Evolutionary conservation across 345 rosid species (phyloP).

Genomic region (Euphorbia lathyris): DNA sequence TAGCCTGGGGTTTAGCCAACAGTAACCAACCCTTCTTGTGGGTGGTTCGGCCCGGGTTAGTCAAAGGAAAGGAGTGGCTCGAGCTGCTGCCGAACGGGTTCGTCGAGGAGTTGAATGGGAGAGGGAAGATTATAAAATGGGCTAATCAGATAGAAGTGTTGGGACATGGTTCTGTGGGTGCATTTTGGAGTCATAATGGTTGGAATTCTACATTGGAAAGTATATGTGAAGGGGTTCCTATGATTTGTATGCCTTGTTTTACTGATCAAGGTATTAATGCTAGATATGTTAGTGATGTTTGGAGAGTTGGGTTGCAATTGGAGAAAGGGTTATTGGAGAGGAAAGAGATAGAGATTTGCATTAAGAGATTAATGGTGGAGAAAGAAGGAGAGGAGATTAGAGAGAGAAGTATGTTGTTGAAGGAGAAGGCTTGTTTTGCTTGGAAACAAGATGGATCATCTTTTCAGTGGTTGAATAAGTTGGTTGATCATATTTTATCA

Average conservation of each 20-base stretch:
- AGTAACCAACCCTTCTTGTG: constrained; percentile 15
- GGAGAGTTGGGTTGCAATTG: constrained; percentile 15
- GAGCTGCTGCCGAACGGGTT: constrained; percentile 2
- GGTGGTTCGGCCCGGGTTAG: constrained; percentile 17
- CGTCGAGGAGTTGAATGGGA: constrained; percentile 2
- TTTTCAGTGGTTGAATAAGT: background rate
- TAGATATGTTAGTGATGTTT: constrained; percentile 19
- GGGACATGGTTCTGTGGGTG: constrained; percentile 13
- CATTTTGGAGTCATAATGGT: constrained; percentile 22
- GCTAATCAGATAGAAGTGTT: constrained; percentile 16
- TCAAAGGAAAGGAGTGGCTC: constrained; percentile 11
- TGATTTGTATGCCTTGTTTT: constrained; percentile 18
- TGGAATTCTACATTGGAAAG: constrained; percentile 23
- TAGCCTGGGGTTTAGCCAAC: constrained; percentile 16
- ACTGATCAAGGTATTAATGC: constrained; percentile 14
- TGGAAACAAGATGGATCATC: constrained; percentile 13
- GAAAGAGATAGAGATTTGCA: background rate
- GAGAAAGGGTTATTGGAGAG: constrained; percentile 11
- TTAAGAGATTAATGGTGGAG: constrained; percentile 13
- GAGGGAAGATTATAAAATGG: constrained; percentile 19
- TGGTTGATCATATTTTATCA: constrained; percentile 11
- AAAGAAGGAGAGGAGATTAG: constrained; percentile 13
- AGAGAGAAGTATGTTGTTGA: background rate
- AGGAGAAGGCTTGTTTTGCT: constrained; percentile 8
- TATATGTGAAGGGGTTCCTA: constrained; percentile 16